A percentile compares a stretch with the other conserved stretches of the same genome.
These are phyloP conservation scores for Xylariaceae sp. DNA, from an alignment of 2,329 filamentous ascomycete species.

Conservation along the genomic window DNA sequence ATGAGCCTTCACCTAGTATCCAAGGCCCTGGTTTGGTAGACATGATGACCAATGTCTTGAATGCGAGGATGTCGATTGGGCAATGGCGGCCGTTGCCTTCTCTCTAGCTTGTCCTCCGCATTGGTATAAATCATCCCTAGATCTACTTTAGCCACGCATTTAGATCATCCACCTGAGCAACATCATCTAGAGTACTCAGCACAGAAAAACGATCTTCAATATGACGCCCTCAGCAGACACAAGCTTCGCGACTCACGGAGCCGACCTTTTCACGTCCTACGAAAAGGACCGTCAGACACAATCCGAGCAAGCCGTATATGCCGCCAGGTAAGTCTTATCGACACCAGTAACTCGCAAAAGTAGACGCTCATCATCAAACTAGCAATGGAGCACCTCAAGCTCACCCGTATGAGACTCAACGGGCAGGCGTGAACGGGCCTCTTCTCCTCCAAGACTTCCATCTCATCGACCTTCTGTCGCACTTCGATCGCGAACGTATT, in stretches of 20 bases:
- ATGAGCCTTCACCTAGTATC: conserved; percentile 2
- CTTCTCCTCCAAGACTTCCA: conserved; percentile 30
- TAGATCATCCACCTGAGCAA: neutral
- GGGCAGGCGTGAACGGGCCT: conserved; percentile 25
- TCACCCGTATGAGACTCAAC: conserved; percentile 25
- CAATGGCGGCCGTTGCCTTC: neutral
- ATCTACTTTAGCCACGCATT: neutral
- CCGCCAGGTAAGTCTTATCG: conserved; percentile 48
- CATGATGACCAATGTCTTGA: neutral
- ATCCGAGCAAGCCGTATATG: conserved; percentile 44
- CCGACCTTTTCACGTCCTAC: conserved; percentile 35
- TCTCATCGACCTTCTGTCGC: conserved; percentile 28
- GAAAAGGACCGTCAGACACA: conserved; percentile 37
- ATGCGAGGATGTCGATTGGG: neutral
- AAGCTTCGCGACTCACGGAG: conserved; percentile 36
- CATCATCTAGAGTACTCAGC: neutral
- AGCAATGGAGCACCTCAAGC: conserved; percentile 27
- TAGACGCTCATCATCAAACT: neutral
- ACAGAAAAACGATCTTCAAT: conserved; percentile 5
- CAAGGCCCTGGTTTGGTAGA: neutral
- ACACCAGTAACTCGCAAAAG: neutral
- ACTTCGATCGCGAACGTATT: conserved; percentile 28
- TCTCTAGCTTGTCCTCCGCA: neutral
- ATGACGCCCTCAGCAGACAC: conserved; percentile 31
- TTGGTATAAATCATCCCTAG: neutral